phyloP scores from a whole-genome alignment of 2,329 filamentous ascomycete genomes.

The Aaosphaeria pasadenensis region DNA sequence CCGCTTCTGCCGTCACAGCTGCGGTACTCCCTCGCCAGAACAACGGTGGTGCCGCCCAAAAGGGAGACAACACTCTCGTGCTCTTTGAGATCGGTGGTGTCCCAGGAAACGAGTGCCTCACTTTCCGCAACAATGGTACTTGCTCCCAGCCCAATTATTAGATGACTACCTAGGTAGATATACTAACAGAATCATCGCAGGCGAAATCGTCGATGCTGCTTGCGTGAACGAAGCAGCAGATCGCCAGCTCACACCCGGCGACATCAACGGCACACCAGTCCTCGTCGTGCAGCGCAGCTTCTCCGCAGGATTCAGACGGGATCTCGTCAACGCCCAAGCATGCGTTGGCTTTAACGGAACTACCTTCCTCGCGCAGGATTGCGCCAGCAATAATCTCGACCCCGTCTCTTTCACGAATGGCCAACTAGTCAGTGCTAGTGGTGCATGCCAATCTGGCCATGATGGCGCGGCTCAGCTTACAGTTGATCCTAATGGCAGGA shows the following conservation, averaged over 20 bases:
- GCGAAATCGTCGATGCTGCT: slow-evolving; percentile 43
- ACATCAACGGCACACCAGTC: slow-evolving; percentile 26
- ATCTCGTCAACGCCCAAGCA: slow-evolving; percentile 37
- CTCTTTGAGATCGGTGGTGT: slow-evolving; percentile 40
- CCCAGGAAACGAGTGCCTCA: slow-evolving; percentile 27
- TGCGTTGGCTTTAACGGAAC: slow-evolving; percentile 43
- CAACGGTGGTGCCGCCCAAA: slow-evolving; percentile 2
- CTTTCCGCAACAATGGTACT: slow-evolving; percentile 43
- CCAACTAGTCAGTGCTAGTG: slow-evolving; percentile 10
- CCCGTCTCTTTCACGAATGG: slow-evolving; percentile 11
- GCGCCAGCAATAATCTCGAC: slow-evolving; percentile 12
- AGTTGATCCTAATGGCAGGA: slow-evolving; percentile 9
- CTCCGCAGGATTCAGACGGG: slow-evolving; percentile 36
- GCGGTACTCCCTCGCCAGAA: not conserved
- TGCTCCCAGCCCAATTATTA: not conserved
- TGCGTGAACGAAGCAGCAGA: slow-evolving; percentile 38
- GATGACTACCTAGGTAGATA: not conserved
- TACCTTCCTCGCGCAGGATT: slow-evolving; percentile 38
- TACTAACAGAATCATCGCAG: slow-evolving; percentile 13
- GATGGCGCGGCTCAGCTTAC: slow-evolving; percentile 12
- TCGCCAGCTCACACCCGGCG: slow-evolving; percentile 41
- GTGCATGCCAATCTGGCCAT: slow-evolving; percentile 13
- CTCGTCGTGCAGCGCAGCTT: slow-evolving; percentile 41
- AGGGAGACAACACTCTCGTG: slow-evolving; percentile 27
- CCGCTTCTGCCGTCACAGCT: not conserved